Conservation (phyloP, 192 early-diverging fungal species). For the Mortierella hygrophila region DNA sequence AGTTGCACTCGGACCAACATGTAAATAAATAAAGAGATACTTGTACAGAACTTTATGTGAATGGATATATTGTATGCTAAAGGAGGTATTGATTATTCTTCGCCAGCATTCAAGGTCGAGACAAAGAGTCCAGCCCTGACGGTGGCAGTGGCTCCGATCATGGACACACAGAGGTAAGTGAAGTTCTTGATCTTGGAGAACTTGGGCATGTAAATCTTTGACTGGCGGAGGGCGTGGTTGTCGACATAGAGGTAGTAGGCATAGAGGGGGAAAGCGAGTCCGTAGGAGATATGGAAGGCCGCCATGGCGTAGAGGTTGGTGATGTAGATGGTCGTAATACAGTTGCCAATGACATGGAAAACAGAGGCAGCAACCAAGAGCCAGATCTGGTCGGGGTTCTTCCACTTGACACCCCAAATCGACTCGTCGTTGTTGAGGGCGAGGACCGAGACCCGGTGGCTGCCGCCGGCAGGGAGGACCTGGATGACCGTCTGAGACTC, state of each 20-base stretch:
- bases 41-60: neutral
- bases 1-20: neutral
- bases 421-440: constrained; percentile 32
- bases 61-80: neutral
- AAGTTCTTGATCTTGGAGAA: constrained; percentile 45
- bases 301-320: constrained; percentile 43
- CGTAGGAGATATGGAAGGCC: constrained; percentile 51
- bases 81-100: neutral
- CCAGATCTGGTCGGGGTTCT: constrained; percentile 48
- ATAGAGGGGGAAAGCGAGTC: constrained; percentile 42
- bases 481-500: constrained; percentile 26
- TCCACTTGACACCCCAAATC: constrained; percentile 50
- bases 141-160: constrained; percentile 39
- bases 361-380: constrained; percentile 48
- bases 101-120: constrained; percentile 17
- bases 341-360: constrained; percentile 58
- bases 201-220: constrained; percentile 55
- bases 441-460: constrained; percentile 7
- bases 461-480: neutral
- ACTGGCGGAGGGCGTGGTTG: constrained; percentile 54
- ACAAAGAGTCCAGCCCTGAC: constrained; percentile 48
- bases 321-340: constrained; percentile 55
- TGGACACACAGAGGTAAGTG: constrained; percentile 1
- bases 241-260: constrained; percentile 59
- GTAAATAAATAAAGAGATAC: neutral